These are phyloP conservation scores for Xylariaceae sp. DNA, from an alignment of 2,329 filamentous ascomycete species.

Conservation along the genomic window DNA sequence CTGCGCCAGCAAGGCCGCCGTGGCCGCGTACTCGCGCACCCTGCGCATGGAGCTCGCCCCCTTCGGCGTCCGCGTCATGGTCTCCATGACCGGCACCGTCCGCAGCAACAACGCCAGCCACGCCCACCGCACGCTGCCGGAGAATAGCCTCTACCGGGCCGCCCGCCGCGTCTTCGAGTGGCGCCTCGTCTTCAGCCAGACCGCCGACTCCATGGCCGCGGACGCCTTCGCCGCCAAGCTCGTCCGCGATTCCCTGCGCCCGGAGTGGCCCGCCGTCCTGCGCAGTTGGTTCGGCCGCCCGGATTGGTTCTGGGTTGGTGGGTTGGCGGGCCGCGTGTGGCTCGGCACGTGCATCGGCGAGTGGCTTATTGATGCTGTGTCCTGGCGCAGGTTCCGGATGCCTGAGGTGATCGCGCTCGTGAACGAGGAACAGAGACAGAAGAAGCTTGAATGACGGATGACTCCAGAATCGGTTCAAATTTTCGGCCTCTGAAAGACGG, in stretches of 20 bases:
- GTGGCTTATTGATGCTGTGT: constrained; percentile 40
- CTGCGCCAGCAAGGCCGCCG: constrained; percentile 58
- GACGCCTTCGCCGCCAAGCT: constrained; percentile 47
- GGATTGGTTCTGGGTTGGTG: constrained; percentile 48
- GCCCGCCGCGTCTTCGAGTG: constrained; percentile 50
- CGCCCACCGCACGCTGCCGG: constrained; percentile 45
- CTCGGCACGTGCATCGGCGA: constrained; percentile 39
- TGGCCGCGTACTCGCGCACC: constrained; percentile 55
- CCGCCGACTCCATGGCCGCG: constrained; percentile 47
- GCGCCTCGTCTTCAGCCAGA: constrained; percentile 53
- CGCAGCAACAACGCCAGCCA: constrained; percentile 52
- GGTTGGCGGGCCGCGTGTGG: constrained; percentile 37
- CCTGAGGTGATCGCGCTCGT: constrained; percentile 37
- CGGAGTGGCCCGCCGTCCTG: constrained; percentile 39
- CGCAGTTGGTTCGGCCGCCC: constrained; percentile 43
- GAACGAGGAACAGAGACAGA: constrained; percentile 26
- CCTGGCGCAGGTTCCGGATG: constrained; percentile 42
- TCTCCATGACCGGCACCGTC: constrained; percentile 58
- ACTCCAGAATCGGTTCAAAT: too few species aligned
- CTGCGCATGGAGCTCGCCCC: constrained; percentile 57
- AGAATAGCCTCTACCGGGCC: constrained; percentile 50
- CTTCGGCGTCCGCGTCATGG: constrained; percentile 59
- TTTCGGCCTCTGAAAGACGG: too few species aligned
- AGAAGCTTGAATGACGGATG: constrained; percentile 22
- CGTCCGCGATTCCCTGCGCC: constrained; percentile 45